Evolutionary conservation across 192 early-diverging fungal genomes (phyloP).

Genomic region (Dissophora ornata): DNA sequence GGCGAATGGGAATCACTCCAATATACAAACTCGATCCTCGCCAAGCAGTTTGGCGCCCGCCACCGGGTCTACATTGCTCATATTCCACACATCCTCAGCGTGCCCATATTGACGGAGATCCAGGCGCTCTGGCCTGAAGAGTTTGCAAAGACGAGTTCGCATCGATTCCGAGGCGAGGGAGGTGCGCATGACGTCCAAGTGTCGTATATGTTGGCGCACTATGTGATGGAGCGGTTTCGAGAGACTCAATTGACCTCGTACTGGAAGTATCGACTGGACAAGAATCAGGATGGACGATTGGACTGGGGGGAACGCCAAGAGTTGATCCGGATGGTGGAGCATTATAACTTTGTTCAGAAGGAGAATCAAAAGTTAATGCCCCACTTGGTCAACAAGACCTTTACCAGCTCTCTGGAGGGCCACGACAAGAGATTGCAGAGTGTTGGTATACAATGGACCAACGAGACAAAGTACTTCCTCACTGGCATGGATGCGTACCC

Average conservation of each 20-base stretch:
- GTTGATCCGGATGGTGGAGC: slow-evolving; percentile 19
- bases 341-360: background rate
- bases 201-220: slow-evolving; percentile 52
- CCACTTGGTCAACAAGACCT: background rate
- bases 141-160: slow-evolving; percentile 41
- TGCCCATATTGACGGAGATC: slow-evolving; percentile 46
- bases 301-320: slow-evolving; percentile 44
- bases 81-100: slow-evolving; percentile 39
- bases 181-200: slow-evolving; percentile 34
- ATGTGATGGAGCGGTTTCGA: slow-evolving; percentile 54
- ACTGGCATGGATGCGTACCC: slow-evolving; percentile 48
- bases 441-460: background rate
- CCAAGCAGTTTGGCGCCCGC: slow-evolving; percentile 54
- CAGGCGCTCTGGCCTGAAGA: slow-evolving; percentile 47
- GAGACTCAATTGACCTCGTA: slow-evolving; percentile 54
- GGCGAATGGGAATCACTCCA: slow-evolving; percentile 46
- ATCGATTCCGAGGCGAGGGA: slow-evolving; percentile 53
- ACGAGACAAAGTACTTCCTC: slow-evolving; percentile 12
- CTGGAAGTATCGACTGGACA: slow-evolving; percentile 46
- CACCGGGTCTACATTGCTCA: slow-evolving; percentile 47
- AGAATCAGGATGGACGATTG: slow-evolving; percentile 37
- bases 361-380: background rate
- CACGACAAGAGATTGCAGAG: slow-evolving; percentile 1
- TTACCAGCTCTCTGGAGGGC: slow-evolving; percentile 8
- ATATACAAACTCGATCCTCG: slow-evolving; percentile 51